A percentile compares a stretch with the other conserved stretches of the same genome.
Conservation (phyloP, 2,329 filamentous ascomycete genomes). For the Fusarium tricinctum region DNA sequence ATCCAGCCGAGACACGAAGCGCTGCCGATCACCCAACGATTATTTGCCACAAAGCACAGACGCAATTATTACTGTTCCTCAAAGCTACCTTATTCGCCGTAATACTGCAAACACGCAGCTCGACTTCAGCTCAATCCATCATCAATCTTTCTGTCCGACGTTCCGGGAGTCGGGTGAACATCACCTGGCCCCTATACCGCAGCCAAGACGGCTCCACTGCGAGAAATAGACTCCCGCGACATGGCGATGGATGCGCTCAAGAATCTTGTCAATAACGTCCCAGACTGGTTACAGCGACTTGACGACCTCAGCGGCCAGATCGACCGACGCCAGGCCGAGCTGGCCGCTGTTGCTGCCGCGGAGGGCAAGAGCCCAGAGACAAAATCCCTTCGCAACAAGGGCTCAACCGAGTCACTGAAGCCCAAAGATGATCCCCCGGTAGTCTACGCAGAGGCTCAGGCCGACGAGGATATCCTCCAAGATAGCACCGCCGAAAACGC, state of each 20-base stretch:
- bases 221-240: conserved; percentile 50
- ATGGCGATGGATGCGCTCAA: conserved; percentile 70
- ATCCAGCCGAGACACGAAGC: conserved; percentile 28
- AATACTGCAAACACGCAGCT: conserved; percentile 23
- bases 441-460: conserved; percentile 33
- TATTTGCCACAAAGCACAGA: conserved; percentile 35
- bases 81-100: conserved; percentile 13
- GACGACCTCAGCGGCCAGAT: conserved; percentile 73
- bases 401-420: conserved; percentile 68
- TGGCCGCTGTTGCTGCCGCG: conserved; percentile 62
- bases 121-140: conserved; percentile 3
- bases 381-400: conserved; percentile 64
- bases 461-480: conserved; percentile 38
- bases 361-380: conserved; percentile 50
- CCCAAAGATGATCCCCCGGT: conserved; percentile 59
- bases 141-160: conserved; percentile 25
- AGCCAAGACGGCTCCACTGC: conserved; percentile 50
- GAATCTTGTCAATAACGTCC: conserved; percentile 68
- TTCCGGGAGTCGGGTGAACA: conserved; percentile 51
- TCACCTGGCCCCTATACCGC: conserved; percentile 50
- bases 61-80: conserved; percentile 2
- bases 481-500: conserved; percentile 26
- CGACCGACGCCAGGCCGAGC: conserved; percentile 71
- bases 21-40: conserved; percentile 30
- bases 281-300: conserved; percentile 71